Evolutionary conservation across 2,329 filamentous ascomycete genomes (phyloP), one percentile per base, ranked within the genome.

Genomic region (Huntiella bhutanensis): DNA sequence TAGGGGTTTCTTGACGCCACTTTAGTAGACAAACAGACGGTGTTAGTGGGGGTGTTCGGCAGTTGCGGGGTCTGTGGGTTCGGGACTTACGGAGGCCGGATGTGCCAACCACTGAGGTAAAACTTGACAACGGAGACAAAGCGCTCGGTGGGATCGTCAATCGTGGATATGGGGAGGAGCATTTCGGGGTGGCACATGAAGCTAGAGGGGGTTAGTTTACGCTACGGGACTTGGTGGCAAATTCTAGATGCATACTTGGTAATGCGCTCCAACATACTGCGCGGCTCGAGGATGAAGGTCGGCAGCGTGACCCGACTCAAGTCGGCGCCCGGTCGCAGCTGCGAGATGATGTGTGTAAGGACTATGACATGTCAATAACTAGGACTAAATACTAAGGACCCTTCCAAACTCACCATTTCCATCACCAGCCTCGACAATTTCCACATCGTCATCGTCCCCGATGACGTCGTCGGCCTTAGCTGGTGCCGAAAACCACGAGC

Each of bases 151-250:
- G 91, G 88, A 57, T 98, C 88, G 44, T 96, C 82, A 55, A 95
- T 82, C 41, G 75, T 67, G 39, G 88, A 75, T 62, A 96, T 91
- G 33, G 82, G 80, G 4, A 98, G 75, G 32, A 98, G 78, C 57
- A 86, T 92, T 64, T 98, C 91, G 36, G 91, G 91, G 60, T 98
- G 91, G 56, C 88, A 92, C 91, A 98, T 98, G 70, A 98, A 98
- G 69, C 87, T 95, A 59, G 47, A 47, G 36, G 34, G 32, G 22
- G 41, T 51, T 32, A 41, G 40, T 34, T 33, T 8, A 34, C 35
- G 34, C 11, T 16, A 16, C 11, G 35, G 8, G 11, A 33, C 35
- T 11, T 16, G 36, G 15, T 43, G 48, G 11, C 8, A 36, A 22
- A 11, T 22, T 17, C 11, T 44, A 40, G 22, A 66, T 5, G 33